Evolutionary conservation across 2,329 filamentous ascomycete species (phyloP).

Genomic region (Aspergillus caelatus): DNA sequence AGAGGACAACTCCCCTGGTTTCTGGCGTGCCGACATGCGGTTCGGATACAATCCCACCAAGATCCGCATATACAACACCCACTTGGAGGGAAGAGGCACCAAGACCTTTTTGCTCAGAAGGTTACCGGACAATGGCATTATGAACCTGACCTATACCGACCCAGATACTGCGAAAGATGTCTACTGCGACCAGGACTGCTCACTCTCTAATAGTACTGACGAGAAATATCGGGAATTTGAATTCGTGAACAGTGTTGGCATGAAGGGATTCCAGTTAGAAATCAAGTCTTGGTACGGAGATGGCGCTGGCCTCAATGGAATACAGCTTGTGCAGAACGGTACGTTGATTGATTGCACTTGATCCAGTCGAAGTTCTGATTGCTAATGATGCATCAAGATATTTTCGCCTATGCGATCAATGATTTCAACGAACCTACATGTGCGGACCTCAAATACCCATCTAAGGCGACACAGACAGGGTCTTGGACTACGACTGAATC

Average conservation of each 20-base stretch:
- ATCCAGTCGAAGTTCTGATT: conserved; percentile 4
- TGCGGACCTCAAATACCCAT: conserved; percentile 64
- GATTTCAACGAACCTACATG: conserved; percentile 89
- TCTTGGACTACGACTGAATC: conserved; percentile 73
- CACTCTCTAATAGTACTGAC: conserved; percentile 71
- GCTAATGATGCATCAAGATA: conserved; percentile 52
- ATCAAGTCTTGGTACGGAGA: conserved; percentile 84
- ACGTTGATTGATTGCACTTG: conserved; percentile 24
- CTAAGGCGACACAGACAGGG: conserved; percentile 70
- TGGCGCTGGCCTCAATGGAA: conserved; percentile 81
- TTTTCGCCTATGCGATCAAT: conserved; percentile 81
- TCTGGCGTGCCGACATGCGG: conserved; percentile 79
- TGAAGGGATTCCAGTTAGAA: conserved; percentile 83
- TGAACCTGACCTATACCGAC: conserved; percentile 93
- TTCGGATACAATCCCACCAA: conserved; percentile 88
- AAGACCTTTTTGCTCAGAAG: conserved; percentile 86
- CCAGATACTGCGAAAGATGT: conserved; percentile 66
- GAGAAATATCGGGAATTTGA: conserved; percentile 81
- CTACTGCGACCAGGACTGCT: conserved; percentile 80
- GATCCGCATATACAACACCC: conserved; percentile 84
- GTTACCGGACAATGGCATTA: conserved; percentile 83
- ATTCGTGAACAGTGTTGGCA: conserved; percentile 85
- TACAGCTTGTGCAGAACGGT: conserved; percentile 81
- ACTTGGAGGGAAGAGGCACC: conserved; percentile 79
- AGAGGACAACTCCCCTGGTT: conserved; percentile 72